Base-by-base conservation (phyloP, 305 asterid genomes). In the Rubia peregrina region DNA sequence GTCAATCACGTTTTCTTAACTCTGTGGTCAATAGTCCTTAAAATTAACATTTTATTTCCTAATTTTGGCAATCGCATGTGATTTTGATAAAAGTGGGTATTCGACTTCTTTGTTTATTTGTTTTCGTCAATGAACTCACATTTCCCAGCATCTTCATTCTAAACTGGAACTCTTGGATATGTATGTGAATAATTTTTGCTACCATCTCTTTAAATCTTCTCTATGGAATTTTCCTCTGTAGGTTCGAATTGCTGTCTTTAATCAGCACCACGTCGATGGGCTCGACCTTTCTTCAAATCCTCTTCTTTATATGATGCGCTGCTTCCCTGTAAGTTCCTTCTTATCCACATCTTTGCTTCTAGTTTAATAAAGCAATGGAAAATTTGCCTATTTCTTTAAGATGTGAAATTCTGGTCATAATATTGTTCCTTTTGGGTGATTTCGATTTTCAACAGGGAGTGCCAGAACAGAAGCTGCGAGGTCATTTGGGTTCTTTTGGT, bases 211-310 rank as follows among this genome's bases (percentile, higher is more conserved):
- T 36, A 36, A 41, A 53, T 16, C 67, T 66, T 40, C 33, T 65
- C 57, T 61, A 76, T 67, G 61, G 65, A 4, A 74, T 57, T 68
- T 16, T 30, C 33, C 11, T 55, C 53, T 79, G 71, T 81, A 94
- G 99, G 99, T 94, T 59, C 95, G 99, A 49, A 94, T 94, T 82
- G 98, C 99, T 69, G 96, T 94, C 75, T 91, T 94, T 80, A 91
- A 86, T 78, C 99, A 91, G 87, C 98, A 91, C 73, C 99, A 94
- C 51, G 98, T 94, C 67, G 99, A 94, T 78, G 99, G 99, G 65
- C 87, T 94, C 16, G 98, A 94, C 78, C 98, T 94, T 76, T 85
- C 98, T 71, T 94, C 99, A 21, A 91, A 94, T 80, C 99, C 99
- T 49, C 96, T 94, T 77, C 85, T 91, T 51, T 94, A 91, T 75